phyloP scores from a whole-genome alignment of 2,329 filamentous ascomycete genomes.

The Dactylellina drechsleri region DNA sequence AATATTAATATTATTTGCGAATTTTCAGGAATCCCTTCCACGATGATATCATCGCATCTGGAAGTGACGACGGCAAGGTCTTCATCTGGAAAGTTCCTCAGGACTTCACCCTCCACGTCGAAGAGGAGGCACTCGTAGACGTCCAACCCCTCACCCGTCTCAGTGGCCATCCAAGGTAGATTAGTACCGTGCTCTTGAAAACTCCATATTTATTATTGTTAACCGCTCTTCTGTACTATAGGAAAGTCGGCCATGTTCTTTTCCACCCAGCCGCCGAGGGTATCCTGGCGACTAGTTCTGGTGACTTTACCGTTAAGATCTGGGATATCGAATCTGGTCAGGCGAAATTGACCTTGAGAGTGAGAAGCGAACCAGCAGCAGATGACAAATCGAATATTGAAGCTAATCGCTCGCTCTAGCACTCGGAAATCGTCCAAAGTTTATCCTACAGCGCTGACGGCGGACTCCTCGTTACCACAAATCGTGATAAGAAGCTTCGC shows the following conservation, averaged over 20 bases:
- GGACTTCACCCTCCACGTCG: conserved; percentile 82
- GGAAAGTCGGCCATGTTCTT: conserved; percentile 96
- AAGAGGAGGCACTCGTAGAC: conserved; percentile 80
- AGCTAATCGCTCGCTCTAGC: conserved; percentile 63
- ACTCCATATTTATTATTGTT: neutral
- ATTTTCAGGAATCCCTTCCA: conserved; percentile 87
- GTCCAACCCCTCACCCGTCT: conserved; percentile 84
- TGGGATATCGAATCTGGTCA: conserved; percentile 90
- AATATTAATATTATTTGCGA: neutral
- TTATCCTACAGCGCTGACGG: conserved; percentile 95
- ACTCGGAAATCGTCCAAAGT: conserved; percentile 92
- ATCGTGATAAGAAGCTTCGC: conserved; percentile 96
- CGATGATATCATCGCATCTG: conserved; percentile 89
- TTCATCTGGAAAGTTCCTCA: conserved; percentile 96
- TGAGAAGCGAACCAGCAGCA: conserved; percentile 5
- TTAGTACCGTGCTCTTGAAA: conserved; percentile 9
- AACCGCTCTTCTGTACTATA: conserved; percentile 62
- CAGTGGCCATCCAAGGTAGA: conserved; percentile 83
- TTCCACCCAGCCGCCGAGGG: conserved; percentile 98
- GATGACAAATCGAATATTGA: neutral
- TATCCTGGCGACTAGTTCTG: conserved; percentile 92
- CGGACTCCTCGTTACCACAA: conserved; percentile 86
- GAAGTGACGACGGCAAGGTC: conserved; percentile 95
- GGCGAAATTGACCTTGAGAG: conserved; percentile 74
- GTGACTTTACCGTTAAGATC: conserved; percentile 92